Evolutionary conservation across 1,139 yeast genomes (phyloP).

Genomic region (Protomyces inundatus): DNA sequence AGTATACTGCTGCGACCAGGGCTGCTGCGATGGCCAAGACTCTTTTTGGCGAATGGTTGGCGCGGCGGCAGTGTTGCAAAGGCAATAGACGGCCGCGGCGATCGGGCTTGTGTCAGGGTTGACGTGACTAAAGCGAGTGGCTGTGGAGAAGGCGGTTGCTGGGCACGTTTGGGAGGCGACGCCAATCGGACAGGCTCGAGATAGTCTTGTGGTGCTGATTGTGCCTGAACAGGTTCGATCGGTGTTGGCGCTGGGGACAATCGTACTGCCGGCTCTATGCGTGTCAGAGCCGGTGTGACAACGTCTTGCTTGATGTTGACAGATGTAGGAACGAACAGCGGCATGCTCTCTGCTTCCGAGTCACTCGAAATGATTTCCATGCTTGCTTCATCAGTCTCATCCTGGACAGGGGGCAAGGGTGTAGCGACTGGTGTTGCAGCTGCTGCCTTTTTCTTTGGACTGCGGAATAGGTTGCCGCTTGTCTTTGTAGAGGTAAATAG

Average conservation of each 20-base stretch:
- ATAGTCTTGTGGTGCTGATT: neutral
- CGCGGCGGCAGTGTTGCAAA: slow-evolving; percentile 24
- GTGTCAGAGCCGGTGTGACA: no score
- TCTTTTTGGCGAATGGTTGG: slow-evolving; percentile 25
- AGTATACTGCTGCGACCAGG: slow-evolving; percentile 1
- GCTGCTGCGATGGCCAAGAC: slow-evolving; percentile 18
- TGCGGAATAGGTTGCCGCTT: neutral
- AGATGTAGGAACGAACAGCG: no score
- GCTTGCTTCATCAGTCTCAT: neutral
- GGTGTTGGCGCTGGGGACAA: neutral
- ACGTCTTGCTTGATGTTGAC: no score
- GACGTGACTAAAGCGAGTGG: neutral
- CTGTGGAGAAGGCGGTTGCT: slow-evolving; percentile 3
- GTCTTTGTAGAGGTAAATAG: no score
- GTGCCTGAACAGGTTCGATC: neutral
- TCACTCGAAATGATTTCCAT: neutral
- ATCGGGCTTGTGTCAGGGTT: neutral
- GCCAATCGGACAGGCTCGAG: slow-evolving; percentile 13
- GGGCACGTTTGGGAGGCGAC: slow-evolving; percentile 10
- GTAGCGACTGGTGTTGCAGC: neutral
- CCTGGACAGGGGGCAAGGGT: neutral
- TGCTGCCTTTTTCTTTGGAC: neutral
- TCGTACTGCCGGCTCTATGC: no score
- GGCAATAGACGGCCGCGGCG: slow-evolving; percentile 16
- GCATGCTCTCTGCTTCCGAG: neutral